These are phyloP conservation scores for Neurospora pannonica DNA, from an alignment of 495 filamentous ascomycete species.

Conservation along the genomic window DNA sequence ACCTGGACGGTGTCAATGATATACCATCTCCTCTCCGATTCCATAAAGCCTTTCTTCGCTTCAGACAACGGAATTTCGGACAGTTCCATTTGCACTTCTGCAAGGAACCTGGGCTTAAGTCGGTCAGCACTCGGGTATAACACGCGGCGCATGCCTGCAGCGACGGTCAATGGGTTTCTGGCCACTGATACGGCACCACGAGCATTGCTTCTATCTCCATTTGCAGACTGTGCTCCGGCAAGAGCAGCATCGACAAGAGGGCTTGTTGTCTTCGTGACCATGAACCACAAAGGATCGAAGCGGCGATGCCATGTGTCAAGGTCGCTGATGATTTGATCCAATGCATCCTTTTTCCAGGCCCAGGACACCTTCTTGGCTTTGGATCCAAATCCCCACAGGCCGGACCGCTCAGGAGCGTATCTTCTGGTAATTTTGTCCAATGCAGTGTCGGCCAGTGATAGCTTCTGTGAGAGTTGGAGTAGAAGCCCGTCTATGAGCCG, in stretches of 20 bases:
- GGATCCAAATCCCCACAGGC: neutral
- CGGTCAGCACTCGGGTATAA: neutral
- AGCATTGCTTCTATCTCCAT: neutral
- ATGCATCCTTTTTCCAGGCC: conserved; percentile 10
- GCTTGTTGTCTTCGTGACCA: conserved; percentile 26
- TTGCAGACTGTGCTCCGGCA: neutral
- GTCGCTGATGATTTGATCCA: conserved; percentile 24
- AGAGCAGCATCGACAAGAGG: conserved; percentile 19
- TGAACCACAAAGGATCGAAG: conserved; percentile 30
- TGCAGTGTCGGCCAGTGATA: neutral
- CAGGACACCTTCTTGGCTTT: conserved; percentile 2
- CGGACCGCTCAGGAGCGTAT: neutral
- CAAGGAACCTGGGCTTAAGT: neutral
- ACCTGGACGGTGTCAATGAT: conserved; percentile 18
- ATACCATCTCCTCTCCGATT: neutral
- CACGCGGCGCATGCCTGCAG: neutral
- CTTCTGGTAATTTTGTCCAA: neutral
- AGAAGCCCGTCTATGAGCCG: conserved; percentile 2
- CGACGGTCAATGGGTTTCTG: neutral
- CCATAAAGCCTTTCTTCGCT: neutral
- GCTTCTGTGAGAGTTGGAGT: neutral
- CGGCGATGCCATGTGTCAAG: conserved; percentile 32
- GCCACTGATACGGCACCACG: neutral
- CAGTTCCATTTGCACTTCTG: neutral
- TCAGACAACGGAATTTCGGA: neutral